Evolutionary conservation across 129 eudicot species (phyloP).

Genomic region (Flaveria linearis): DNA sequence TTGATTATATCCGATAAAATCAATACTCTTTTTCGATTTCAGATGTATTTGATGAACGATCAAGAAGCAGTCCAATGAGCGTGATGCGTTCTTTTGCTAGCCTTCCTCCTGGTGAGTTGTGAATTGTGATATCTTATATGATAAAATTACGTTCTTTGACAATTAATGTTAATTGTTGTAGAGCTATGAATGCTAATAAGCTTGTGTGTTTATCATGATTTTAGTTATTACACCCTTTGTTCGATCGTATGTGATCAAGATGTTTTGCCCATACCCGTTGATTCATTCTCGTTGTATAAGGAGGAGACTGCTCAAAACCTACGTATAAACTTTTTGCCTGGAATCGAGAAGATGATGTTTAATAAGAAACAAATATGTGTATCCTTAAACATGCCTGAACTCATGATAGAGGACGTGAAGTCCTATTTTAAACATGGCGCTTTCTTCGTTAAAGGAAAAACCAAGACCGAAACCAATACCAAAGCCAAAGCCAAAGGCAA

Average conservation of each 20-base stretch:
- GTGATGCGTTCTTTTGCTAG: not conserved
- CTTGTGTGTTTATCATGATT: not conserved
- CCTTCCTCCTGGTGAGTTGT: not conserved
- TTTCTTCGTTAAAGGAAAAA: not conserved
- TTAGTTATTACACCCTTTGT: not conserved
- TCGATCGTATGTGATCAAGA: not conserved
- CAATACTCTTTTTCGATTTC: not conserved
- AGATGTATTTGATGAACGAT: not conserved
- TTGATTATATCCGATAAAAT: too few relatives aligned
- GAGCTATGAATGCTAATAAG: not conserved
- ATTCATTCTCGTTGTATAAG: not conserved
- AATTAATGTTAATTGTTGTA: not conserved
- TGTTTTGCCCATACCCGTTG: not conserved
- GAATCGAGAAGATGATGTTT: not conserved
- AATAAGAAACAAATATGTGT: not conserved
- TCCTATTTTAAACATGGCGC: not conserved
- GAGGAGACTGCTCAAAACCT: not conserved
- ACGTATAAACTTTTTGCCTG: not conserved
- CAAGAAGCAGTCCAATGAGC: not conserved
- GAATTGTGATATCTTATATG: not conserved
- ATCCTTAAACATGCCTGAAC: slow-evolving; percentile 10
- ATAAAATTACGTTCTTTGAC: not conserved
- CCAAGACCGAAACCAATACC: not conserved
- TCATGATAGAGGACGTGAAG: not conserved
- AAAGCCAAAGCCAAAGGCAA: not conserved